These are phyloP conservation scores for Diaporthe citrichinensis DNA, from an alignment of 2,329 filamentous ascomycete species.

Conservation along the genomic window DNA sequence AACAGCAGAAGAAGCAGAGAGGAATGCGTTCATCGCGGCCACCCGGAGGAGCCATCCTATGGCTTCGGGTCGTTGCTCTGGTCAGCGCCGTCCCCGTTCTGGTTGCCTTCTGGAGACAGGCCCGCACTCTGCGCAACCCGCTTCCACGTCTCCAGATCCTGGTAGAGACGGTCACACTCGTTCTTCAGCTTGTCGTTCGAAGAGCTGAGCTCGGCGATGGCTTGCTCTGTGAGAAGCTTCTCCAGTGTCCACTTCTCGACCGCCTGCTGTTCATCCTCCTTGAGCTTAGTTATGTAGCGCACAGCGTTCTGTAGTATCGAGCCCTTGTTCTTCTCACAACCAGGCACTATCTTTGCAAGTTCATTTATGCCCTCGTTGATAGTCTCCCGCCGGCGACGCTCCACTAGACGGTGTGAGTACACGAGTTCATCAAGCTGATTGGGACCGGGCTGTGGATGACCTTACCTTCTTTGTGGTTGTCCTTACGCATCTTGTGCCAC, in stretches of 20 bases:
- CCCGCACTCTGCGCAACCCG: conserved; percentile 74
- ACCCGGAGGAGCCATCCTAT: conserved; percentile 41
- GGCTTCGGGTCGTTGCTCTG: conserved; percentile 53
- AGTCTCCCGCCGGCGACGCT: conserved; percentile 94
- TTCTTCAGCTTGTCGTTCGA: conserved; percentile 90
- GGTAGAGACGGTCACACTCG: conserved; percentile 83
- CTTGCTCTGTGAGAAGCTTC: conserved; percentile 91
- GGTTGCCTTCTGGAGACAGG: conserved; percentile 56
- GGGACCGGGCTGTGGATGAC: conserved; percentile 22
- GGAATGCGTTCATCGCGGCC: conserved; percentile 40
- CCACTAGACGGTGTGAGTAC: conserved; percentile 71
- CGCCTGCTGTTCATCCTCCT: conserved; percentile 93
- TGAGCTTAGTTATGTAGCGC: conserved; percentile 93
- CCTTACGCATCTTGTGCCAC: conserved; percentile 97
- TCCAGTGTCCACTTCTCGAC: conserved; percentile 95
- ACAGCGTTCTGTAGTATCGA: conserved; percentile 95
- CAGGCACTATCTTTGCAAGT: conserved; percentile 95
- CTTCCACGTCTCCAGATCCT: conserved; percentile 86
- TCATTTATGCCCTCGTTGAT: conserved; percentile 99
- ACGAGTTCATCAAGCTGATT: background rate
- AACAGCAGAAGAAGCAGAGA: conserved; percentile 31
- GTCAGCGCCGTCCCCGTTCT: conserved; percentile 41
- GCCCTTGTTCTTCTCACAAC: conserved; percentile 99
- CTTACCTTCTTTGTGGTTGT: conserved; percentile 98
- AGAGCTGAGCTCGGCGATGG: conserved; percentile 87